Conservation (phyloP, 2,329 filamentous ascomycete species). For the Lasiodiplodia gonubiensis region DNA sequence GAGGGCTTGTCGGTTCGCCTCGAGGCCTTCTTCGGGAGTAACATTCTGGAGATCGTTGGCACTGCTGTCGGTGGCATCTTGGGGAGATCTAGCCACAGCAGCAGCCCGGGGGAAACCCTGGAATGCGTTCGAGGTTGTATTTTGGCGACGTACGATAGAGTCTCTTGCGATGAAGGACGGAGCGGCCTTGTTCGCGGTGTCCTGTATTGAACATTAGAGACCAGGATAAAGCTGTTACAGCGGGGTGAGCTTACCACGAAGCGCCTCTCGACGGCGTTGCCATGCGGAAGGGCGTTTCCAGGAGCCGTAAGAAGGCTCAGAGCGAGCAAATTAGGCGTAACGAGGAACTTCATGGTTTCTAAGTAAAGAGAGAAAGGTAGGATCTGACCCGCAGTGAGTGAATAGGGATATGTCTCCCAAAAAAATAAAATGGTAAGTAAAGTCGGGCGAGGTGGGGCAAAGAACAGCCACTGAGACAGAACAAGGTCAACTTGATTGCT, state of each 20-base stretch:
- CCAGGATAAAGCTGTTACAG: background rate
- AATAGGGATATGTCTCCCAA: background rate
- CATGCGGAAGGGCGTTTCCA: conserved; percentile 10
- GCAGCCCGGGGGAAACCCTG: conserved; percentile 11
- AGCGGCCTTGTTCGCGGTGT: conserved; percentile 2
- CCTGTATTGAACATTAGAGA: background rate
- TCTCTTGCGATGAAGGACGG: background rate
- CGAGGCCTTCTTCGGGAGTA: conserved; percentile 9
- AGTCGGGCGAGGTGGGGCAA: background rate
- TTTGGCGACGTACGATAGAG: conserved; percentile 15
- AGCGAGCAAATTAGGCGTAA: conserved; percentile 5
- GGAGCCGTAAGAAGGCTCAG: conserved; percentile 8
- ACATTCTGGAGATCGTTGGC: conserved; percentile 9
- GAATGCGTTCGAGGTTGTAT: conserved; percentile 7
- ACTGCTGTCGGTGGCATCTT: background rate
- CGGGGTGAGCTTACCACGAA: background rate
- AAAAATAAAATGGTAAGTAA: conserved; percentile 15
- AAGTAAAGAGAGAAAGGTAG: background rate
- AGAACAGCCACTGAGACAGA: conserved; percentile 21
- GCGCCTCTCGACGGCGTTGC: conserved; percentile 10
- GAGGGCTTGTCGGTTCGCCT: conserved; percentile 8
- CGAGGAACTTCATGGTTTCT: conserved; percentile 13
- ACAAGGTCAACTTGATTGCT: conserved; percentile 26
- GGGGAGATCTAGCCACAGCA: background rate
- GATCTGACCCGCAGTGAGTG: conserved; percentile 22